Base-by-base conservation (phyloP, 441 rosid species). In the Raphanus hybrid region DNA sequence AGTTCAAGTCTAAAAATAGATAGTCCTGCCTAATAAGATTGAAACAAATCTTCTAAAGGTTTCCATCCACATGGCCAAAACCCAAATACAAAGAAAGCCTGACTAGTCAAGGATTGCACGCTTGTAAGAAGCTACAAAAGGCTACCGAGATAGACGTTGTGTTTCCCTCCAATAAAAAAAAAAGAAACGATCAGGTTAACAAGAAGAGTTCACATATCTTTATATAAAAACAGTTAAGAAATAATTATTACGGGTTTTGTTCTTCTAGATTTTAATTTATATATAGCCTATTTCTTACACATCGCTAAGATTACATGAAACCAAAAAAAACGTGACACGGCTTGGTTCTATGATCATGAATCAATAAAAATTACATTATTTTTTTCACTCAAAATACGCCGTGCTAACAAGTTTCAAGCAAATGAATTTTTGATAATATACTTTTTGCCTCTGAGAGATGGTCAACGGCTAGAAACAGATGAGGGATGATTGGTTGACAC, bases 381-480 rank as follows among this genome's bases (percentile, higher is more conserved):
- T 45, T 54, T 45, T 54, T 15, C 59, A 7, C 59, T 54, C 59
- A 15, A 15, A 16, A 37, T 8, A 75, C 23, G 16, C 54, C 69
- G 43, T 69, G 74, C 50, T 58, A 54, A 67, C 20, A 45, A 7
- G 67, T 23, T 54, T 3, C 59, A 15, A 54, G 59, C 59, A 54
- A 75, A 69, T 45, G 50, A 60, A 29, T 26, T 54, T 69, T 64
- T 70, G 43, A 70, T 54, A 5, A 52, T 69, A 14, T 76, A 77
- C 71, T 27, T 64, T 35, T 41, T 39, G 76, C 71, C 68, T 65
- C 43, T 39, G 1, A 10, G 48, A 66, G 48, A 23, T 2, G 73
- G 76, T 80, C 83, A 75, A 75, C 83, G 80, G 62, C 77, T 93
- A 34, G 97, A 88, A 81, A 91, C 86, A 41, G 90, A 87, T 81